Evolutionary conservation across 768 basidiomycete species (phyloP).

Genomic region (Russula sp.): DNA sequence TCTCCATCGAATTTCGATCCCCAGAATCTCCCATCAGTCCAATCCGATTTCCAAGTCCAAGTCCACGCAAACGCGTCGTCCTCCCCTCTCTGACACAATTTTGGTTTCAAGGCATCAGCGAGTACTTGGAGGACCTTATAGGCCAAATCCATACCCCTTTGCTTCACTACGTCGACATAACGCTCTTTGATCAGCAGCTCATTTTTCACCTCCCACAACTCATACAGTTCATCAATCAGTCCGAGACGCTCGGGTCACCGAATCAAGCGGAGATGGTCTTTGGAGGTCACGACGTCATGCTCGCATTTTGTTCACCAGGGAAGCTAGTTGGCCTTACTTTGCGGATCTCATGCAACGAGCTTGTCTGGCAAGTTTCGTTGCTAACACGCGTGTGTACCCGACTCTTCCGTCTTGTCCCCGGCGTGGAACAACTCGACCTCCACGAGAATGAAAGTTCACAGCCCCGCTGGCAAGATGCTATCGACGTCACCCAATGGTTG

Average conservation of each 20-base stretch:
- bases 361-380: too few species aligned
- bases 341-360: too few species aligned
- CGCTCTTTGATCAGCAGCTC: background rate
- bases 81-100: conserved; percentile 1
- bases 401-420: too few species aligned
- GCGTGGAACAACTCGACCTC: too few species aligned
- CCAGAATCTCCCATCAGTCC: background rate
- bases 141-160: background rate
- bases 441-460: too few species aligned
- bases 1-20: background rate
- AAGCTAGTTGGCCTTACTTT: too few species aligned
- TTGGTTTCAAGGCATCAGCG: background rate
- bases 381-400: too few species aligned
- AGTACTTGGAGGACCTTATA: background rate
- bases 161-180: background rate
- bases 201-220: background rate
- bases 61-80: background rate
- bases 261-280: background rate
- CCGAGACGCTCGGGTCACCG: background rate
- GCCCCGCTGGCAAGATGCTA: too few species aligned
- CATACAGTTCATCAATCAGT: background rate
- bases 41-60: too few species aligned
- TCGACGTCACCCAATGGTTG: too few species aligned
- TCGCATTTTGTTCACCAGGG: too few species aligned
- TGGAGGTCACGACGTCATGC: too few species aligned